Base-by-base conservation (phyloP, 352 stramenopile genomes). In the Globisporangium cederbergense region DNA sequence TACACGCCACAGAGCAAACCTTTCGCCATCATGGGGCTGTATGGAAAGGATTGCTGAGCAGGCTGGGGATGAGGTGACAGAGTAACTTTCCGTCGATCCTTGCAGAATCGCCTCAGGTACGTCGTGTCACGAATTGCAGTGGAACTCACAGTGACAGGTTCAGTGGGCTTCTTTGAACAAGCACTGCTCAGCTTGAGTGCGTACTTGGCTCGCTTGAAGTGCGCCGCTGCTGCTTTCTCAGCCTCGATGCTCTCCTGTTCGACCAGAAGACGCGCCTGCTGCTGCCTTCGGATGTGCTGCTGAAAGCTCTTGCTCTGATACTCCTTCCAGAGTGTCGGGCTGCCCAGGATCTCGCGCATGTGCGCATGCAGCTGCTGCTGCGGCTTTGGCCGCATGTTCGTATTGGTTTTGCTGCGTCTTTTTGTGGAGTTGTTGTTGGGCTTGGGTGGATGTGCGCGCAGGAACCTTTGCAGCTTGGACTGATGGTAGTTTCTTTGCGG, bases 251-350 rank as follows among this genome's bases (percentile, higher is more conserved):
- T 54, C 20, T 72, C 64, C 34, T 83, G 70, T 22, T 72, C 42
- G 4, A 56, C 32, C 14, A 62, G 62, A 16, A 61, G 38, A 14
- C 79, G 68, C 0, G 83, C 82, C 28, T 76, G 71, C 2, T 70
- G 69, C 70, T 92, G 80, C 2, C 81, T 76, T 22, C 62, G 69
- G 7, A 92, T 83, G 55, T 92, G 83, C 16, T 71, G 72, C 30
- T 79, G 66, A 38, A 88, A 78, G 22, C 78, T 88, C 55, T 78
- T 77, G 60, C 56, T 77, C 50, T 89, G 83, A 51, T 83, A 79
- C 25, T 76, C 73, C 11, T 70, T 77, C 77, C 76, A 88, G 30
- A 74, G 66, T 13, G 43, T 40, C 11, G 53, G 58, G 47, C 65
- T 67, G 36, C 47, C 67, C 10, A 75, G 46, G 4, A 70, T 52